Conservation (phyloP, 2,329 filamentous ascomycete species). For the Pseudogymnoascus sp. region DNA sequence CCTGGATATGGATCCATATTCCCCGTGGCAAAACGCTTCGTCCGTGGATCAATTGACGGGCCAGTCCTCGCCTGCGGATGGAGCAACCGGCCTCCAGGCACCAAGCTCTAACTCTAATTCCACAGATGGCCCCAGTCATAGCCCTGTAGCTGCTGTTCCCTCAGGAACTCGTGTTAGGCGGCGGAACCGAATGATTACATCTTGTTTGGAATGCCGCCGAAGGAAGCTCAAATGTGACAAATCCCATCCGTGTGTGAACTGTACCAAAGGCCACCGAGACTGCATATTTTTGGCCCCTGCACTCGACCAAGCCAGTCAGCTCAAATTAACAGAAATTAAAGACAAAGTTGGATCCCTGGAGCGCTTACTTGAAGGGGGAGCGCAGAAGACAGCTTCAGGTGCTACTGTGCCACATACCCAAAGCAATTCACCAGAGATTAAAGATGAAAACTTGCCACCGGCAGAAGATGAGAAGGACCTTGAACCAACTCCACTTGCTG, state of each 20-base stretch:
- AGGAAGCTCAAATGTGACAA: slow-evolving; percentile 77
- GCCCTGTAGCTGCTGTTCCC: not conserved
- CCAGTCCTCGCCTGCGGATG: not conserved
- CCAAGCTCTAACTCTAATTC: not conserved
- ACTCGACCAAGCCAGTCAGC: slow-evolving; percentile 62
- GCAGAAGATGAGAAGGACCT: slow-evolving; percentile 56
- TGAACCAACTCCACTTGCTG: slow-evolving; percentile 55
- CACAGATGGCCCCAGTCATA: not conserved
- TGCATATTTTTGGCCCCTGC: slow-evolving; percentile 34
- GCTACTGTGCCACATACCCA: slow-evolving; percentile 11
- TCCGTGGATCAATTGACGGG: not conserved
- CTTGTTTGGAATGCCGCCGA: slow-evolving; percentile 63
- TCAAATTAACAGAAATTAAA: slow-evolving; percentile 68
- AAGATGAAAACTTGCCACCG: slow-evolving; percentile 35
- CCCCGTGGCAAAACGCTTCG: not conserved
- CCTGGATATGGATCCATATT: not conserved
- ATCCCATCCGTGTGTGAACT: slow-evolving; percentile 62
- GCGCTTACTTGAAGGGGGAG: slow-evolving; percentile 60
- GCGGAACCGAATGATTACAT: slow-evolving; percentile 60
- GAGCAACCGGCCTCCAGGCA: not conserved
- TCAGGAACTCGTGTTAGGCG: slow-evolving; percentile 25
- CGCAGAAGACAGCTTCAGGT: slow-evolving; percentile 40
- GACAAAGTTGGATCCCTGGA: slow-evolving; percentile 70
- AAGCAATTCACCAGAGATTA: slow-evolving; percentile 37
- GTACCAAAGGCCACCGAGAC: slow-evolving; percentile 37